Conservation (phyloP, 208 protist species). For the Herpetomonas tarakana region DNA sequence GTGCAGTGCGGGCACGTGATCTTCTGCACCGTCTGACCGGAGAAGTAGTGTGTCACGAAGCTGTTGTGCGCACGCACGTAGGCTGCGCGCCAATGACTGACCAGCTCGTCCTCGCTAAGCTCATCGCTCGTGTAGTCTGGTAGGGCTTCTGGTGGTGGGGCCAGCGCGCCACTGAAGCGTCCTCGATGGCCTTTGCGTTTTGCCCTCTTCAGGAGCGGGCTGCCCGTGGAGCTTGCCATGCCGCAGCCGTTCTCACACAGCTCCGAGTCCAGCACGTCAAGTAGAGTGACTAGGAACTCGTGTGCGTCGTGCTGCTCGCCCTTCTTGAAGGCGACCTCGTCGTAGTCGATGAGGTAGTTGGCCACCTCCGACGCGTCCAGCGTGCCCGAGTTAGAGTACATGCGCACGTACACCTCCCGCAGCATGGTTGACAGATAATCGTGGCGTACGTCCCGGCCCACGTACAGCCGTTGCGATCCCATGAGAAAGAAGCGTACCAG, state of each 20-base stretch:
- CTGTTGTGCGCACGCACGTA: constrained; percentile 7
- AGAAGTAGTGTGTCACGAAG: constrained; percentile 13
- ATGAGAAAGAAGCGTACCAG: constrained; percentile 15
- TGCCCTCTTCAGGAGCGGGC: constrained; percentile 2
- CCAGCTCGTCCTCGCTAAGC: constrained; percentile 5
- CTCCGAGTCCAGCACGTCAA: constrained; percentile 38
- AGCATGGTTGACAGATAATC: too few relatives aligned
- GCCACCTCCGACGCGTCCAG: constrained; percentile 1
- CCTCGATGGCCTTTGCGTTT: too few relatives aligned
- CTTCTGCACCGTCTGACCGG: constrained; percentile 16
- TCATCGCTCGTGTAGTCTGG: too few relatives aligned
- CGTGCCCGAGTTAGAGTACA: neutral
- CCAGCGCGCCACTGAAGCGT: too few relatives aligned
- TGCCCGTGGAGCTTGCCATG: neutral
- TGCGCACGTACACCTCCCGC: neutral
- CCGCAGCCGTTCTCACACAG: constrained; percentile 8
- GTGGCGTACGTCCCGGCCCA: neutral
- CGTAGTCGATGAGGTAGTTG: neutral
- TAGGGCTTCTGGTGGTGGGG: too few relatives aligned
- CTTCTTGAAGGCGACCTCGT: neutral
- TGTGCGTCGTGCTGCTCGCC: constrained; percentile 49
- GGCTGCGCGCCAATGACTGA: constrained; percentile 9
- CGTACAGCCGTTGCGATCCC: neutral
- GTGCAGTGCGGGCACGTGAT: constrained; percentile 13
- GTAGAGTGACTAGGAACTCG: constrained; percentile 33